These are phyloP conservation scores for Stachybotrys elegans DNA, from an alignment of 2,329 filamentous ascomycete genomes.

Conservation along the genomic window DNA sequence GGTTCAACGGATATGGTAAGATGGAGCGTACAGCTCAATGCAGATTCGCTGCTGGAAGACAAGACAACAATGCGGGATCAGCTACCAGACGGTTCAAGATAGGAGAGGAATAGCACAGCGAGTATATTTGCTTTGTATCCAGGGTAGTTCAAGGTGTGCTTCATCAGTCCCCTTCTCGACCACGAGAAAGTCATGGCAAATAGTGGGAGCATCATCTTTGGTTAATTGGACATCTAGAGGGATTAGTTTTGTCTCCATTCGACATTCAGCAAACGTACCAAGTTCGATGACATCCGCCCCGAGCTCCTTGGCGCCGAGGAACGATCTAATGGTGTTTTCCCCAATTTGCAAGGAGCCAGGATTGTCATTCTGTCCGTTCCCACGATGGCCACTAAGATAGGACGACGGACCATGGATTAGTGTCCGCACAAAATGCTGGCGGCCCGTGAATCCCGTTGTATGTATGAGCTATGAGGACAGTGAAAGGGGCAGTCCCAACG, in stretches of 20 bases:
- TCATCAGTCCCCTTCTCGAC: neutral
- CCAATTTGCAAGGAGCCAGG: no score
- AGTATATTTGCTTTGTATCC: neutral
- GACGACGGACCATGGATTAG: no score
- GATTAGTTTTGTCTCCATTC: neutral
- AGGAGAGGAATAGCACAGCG: no score
- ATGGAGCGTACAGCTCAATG: conserved; percentile 36
- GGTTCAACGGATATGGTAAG: conserved; percentile 29
- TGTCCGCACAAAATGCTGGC: no score
- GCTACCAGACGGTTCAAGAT: neutral
- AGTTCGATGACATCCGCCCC: neutral
- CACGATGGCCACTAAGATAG: no score
- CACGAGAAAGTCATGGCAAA: neutral
- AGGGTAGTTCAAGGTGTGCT: neutral
- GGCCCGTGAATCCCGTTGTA: no score
- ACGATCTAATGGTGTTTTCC: neutral
- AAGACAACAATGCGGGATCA: neutral
- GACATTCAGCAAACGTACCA: neutral
- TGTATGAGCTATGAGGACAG: no score
- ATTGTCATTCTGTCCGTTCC: no score
- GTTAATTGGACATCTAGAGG: neutral
- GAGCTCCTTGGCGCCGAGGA: neutral
- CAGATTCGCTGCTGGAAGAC: conserved; percentile 24
- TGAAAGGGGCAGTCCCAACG: no score
- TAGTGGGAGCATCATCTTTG: neutral